Evolutionary conservation across 2,329 filamentous ascomycete species (phyloP).

Genomic region (Pestalotiopsis fici): DNA sequence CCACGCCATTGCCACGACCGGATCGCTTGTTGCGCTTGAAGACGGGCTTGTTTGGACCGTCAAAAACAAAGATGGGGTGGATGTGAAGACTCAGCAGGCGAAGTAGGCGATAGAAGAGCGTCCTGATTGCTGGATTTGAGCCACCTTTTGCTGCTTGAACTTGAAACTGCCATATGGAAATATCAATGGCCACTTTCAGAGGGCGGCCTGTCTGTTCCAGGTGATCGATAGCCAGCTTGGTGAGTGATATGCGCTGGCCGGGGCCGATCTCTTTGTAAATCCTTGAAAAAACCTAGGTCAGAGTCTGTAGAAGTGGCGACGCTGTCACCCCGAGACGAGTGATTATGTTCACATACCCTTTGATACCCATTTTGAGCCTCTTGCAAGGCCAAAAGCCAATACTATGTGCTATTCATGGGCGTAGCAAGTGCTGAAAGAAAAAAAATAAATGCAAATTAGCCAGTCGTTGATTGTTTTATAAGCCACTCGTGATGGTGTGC

Average conservation of each 20-base stretch:
- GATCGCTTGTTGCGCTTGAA: constrained; percentile 87
- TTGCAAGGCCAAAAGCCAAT: neutral
- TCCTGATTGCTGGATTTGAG: constrained; percentile 85
- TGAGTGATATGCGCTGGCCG: constrained; percentile 77
- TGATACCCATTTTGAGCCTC: constrained; percentile 59
- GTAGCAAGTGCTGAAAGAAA: neutral
- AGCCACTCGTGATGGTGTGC: neutral
- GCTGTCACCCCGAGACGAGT: constrained; percentile 9
- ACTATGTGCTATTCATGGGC: neutral
- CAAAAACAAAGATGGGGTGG: constrained; percentile 87
- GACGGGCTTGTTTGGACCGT: constrained; percentile 79
- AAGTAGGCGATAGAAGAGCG: constrained; percentile 87
- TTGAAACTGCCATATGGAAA: constrained; percentile 97
- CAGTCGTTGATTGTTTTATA: neutral
- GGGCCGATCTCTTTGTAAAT: constrained; percentile 89
- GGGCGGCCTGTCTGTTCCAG: constrained; percentile 71
- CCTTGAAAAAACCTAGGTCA: constrained; percentile 44
- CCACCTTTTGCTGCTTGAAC: constrained; percentile 84
- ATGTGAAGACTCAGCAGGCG: constrained; percentile 77
- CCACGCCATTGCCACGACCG: constrained; percentile 63
- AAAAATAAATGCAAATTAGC: neutral
- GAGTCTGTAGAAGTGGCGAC: constrained; percentile 9
- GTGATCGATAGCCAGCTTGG: constrained; percentile 78
- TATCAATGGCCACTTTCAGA: constrained; percentile 86
- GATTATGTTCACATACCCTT: constrained; percentile 47